Percentiles rank a stretch among this genome's conserved stretches.
Evolutionary conservation across 805 yeast genomes (phyloP).

Genomic region (Wickerhamiella sergipiensis): DNA sequence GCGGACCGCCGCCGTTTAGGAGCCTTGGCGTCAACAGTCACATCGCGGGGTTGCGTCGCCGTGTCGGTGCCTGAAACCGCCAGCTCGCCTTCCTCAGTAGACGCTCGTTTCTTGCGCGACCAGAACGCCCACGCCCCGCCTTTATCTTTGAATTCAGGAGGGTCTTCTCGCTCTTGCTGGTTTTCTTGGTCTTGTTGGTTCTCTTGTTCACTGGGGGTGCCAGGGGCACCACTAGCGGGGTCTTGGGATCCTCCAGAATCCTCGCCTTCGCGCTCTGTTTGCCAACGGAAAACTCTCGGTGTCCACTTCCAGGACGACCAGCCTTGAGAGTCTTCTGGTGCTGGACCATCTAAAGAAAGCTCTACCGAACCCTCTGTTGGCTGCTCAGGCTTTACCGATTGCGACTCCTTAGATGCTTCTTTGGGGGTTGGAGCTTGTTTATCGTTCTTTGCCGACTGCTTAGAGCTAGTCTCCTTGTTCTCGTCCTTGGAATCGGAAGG

Average conservation of each 20-base stretch:
- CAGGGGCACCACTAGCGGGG: too few species aligned
- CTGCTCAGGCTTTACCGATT: neutral
- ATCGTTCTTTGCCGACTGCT: too few species aligned
- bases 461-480: too few species aligned
- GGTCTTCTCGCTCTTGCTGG: too few species aligned
- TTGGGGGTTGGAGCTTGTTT: too few species aligned
- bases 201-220: too few species aligned
- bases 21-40: conserved; percentile 8
- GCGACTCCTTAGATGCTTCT: too few species aligned
- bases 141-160: neutral
- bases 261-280: neutral
- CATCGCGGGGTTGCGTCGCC: conserved; percentile 19
- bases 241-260: neutral
- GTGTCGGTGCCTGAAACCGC: conserved; percentile 24
- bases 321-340: neutral
- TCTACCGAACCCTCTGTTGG: neutral
- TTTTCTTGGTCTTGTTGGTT: too few species aligned
- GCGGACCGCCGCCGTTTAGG: conserved; percentile 4
- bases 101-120: conserved; percentile 13
- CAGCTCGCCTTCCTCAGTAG: conserved; percentile 16
- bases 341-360: neutral
- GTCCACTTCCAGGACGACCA: conserved; percentile 4
- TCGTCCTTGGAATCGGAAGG: too few species aligned
- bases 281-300: neutral
- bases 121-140: conserved; percentile 25